These are phyloP conservation scores for Phytomonas francai DNA, from an alignment of 208 protist species.

Conservation along the genomic window DNA sequence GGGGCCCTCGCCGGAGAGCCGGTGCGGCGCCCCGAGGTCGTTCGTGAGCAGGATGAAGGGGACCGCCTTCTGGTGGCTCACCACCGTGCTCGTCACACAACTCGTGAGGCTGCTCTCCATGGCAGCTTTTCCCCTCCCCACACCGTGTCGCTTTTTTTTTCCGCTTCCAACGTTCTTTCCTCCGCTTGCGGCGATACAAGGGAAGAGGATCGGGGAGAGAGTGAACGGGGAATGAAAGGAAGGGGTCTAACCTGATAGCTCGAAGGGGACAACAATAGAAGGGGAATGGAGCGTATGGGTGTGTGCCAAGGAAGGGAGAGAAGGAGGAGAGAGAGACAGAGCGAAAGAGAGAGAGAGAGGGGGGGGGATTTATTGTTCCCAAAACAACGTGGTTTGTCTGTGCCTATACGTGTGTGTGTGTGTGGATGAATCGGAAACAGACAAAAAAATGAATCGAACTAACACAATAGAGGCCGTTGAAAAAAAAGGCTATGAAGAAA, in stretches of 20 bases:
- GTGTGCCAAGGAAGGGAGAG: not conserved
- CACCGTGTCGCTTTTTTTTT: not conserved
- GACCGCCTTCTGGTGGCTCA: slow-evolving; percentile 16
- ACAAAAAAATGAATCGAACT: no score
- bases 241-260: not conserved
- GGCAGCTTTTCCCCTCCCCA: no score
- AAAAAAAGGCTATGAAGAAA: not conserved
- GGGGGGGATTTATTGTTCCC: not conserved
- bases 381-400: no score
- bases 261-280: not conserved
- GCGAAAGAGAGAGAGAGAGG: not conserved
- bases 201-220: not conserved
- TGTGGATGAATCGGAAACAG: no score
- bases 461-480: no score
- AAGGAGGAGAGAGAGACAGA: not conserved
- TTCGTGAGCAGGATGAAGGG: slow-evolving; percentile 39
- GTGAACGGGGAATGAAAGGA: not conserved
- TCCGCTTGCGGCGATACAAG: not conserved
- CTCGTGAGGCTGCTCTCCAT: no score
- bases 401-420: no score
- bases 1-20: no score
- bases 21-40: slow-evolving; percentile 1
- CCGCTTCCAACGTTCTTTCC: not conserved
- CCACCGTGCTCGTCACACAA: no score
- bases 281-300: not conserved